Base-by-base conservation (phyloP, 2,329 filamentous ascomycete genomes). In the Trichoderma lentiforme region DNA sequence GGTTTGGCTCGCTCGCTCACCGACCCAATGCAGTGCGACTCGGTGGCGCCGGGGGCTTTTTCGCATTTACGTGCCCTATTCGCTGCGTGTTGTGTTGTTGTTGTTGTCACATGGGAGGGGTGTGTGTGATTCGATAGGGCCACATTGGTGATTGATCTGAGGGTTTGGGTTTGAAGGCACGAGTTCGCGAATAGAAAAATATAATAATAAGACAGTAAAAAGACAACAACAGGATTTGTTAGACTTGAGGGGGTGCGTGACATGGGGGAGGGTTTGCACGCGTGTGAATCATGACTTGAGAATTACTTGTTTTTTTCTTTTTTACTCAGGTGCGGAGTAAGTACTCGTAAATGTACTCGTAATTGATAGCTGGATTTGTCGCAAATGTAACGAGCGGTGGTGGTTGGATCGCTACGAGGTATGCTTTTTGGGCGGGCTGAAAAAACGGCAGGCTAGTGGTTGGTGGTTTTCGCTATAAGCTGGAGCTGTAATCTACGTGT, bases 11-110 rank as follows among this genome's bases (percentile, higher is more conserved):
- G 32, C 32, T 30, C 28, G 57, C 66, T 70, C 66, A 70, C 66
- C 66, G 66, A 70, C 57, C 57, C 39, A n/a, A 60, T 70, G 66
- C 66, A 30, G 57, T 70, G 66, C 66, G 66, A 58, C 66, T 36
- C 28, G 57, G 66, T 70, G 66, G 66, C 66, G 66, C 28, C n/a
- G 47, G n/a, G 43, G 43, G 43, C 15, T 47, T 12, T 51, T 51
- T 21, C 43, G 43, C 43, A 51, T 51, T 47, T 51, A 12, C 43
- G 43, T 51, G 43, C 43, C 56, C 56, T 58, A 58, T 58, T 58
- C 56, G 56, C 56, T 53, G 47, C 30, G 57, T 14, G 56, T 3
- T 43, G n/a, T 34, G 57, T 24, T 30, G 18, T 36, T 30, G 18
- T 36, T 57, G 28, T 30, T 57, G 30, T 39, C 51, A n/a, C 64